These are phyloP conservation scores for Coelastrella sp. DNA, from an alignment of 139 green algal genomes.

Conservation along the genomic window DNA sequence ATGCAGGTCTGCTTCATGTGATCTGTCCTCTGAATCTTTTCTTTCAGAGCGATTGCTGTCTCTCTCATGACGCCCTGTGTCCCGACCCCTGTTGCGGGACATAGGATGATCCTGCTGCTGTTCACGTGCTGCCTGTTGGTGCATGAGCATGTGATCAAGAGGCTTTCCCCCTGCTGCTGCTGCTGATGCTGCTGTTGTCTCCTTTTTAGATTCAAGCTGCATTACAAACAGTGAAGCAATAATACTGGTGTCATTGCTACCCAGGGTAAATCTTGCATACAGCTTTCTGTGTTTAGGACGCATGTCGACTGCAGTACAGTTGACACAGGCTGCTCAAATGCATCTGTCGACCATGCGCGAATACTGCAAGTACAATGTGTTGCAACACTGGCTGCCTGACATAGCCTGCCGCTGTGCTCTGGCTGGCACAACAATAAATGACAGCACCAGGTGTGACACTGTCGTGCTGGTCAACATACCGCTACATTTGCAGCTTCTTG, in stretches of 20 bases:
- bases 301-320: no score
- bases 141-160: not conserved
- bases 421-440: no score
- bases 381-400: no score
- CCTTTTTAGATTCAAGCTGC: not conserved
- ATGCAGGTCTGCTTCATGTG: not conserved
- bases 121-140: not conserved
- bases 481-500: not conserved
- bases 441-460: no score
- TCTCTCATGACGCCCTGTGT: constrained; percentile 7
- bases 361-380: no score
- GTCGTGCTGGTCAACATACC: not conserved
- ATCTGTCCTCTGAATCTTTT: not conserved
- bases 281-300: no score
- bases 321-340: no score
- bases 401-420: no score
- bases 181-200: not conserved
- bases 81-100: not conserved
- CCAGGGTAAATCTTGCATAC: no score
- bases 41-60: not conserved
- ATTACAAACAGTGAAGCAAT: not conserved
- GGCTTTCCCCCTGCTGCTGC: not conserved
- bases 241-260: not conserved
- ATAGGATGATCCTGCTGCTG: constrained; percentile 6
- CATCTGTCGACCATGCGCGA: no score